Evolutionary conservation across 805 yeast species (phyloP).

Genomic region (Candida pini): DNA sequence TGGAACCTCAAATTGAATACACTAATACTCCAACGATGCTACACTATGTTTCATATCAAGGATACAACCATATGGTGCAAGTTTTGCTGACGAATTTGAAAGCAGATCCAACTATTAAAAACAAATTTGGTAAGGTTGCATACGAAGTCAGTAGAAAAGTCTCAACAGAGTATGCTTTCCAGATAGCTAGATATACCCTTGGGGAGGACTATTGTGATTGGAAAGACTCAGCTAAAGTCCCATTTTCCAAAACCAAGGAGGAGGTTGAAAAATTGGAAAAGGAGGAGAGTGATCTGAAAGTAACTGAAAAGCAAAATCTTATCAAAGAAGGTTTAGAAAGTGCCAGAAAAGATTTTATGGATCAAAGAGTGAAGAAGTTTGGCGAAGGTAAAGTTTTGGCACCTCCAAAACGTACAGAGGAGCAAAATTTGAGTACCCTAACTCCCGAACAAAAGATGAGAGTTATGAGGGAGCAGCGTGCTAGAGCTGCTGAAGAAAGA

Average conservation of each 20-base stretch:
- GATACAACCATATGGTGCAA: slow-evolving; percentile 61
- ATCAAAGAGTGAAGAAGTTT: slow-evolving; percentile 19
- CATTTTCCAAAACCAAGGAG: slow-evolving; percentile 52
- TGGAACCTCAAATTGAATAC: slow-evolving; percentile 53
- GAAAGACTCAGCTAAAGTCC: slow-evolving; percentile 55
- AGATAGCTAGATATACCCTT: slow-evolving; percentile 55
- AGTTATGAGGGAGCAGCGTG: slow-evolving; percentile 89
- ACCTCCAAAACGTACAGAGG: slow-evolving; percentile 20
- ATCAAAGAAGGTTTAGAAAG: slow-evolving; percentile 40
- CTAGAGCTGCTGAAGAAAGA: slow-evolving; percentile 94
- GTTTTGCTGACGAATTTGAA: slow-evolving; percentile 57
- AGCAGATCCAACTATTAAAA: slow-evolving; percentile 61
- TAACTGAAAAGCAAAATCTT: slow-evolving; percentile 33
- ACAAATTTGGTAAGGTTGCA: slow-evolving; percentile 55
- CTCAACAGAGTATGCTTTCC: slow-evolving; percentile 52
- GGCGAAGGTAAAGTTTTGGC: slow-evolving; percentile 33
- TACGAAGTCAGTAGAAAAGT: slow-evolving; percentile 54
- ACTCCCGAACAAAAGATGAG: slow-evolving; percentile 69
- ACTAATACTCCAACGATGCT: slow-evolving; percentile 63
- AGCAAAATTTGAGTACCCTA: slow-evolving; percentile 51
- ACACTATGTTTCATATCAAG: slow-evolving; percentile 70
- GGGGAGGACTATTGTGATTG: slow-evolving; percentile 74
- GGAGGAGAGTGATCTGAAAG: slow-evolving; percentile 29
- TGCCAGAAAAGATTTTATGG: slow-evolving; percentile 35
- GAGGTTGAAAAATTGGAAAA: slow-evolving; percentile 41